A percentile compares a stretch with the other conserved stretches of the same genome.
These are phyloP conservation scores for Sporothrix variecibatus DNA, from an alignment of 2,329 filamentous ascomycete genomes.

Conservation along the genomic window DNA sequence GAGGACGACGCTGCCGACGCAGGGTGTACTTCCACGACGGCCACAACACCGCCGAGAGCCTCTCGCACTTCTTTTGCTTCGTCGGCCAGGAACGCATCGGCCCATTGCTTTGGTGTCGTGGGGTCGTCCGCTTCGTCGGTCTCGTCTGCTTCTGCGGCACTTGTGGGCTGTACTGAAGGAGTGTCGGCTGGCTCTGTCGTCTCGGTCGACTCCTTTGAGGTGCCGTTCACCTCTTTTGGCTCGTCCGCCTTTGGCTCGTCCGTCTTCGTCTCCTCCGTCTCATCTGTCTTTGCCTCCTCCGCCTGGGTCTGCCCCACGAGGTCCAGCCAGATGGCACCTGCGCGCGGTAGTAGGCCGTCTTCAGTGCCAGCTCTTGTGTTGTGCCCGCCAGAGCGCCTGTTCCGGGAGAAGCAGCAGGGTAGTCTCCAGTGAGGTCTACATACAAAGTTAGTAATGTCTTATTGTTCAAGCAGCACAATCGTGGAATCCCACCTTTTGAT, in stretches of 20 bases:
- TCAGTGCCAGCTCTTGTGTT: slow-evolving; percentile 57
- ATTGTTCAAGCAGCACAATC: too few relatives aligned
- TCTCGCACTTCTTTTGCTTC: slow-evolving; percentile 65
- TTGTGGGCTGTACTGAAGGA: too few relatives aligned
- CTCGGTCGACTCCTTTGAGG: neutral
- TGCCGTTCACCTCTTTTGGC: slow-evolving; percentile 23
- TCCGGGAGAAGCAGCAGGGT: slow-evolving; percentile 28
- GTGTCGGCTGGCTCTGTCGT: neutral
- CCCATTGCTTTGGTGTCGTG: slow-evolving; percentile 52
- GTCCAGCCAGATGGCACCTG: slow-evolving; percentile 67
- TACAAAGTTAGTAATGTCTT: neutral
- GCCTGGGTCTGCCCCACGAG: slow-evolving; percentile 33
- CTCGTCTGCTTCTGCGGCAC: neutral
- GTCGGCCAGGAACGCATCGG: slow-evolving; percentile 57
- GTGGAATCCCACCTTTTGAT: slow-evolving; percentile 45
- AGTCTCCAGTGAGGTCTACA: slow-evolving; percentile 53
- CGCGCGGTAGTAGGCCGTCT: slow-evolving; percentile 63
- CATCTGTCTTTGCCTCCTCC: neutral
- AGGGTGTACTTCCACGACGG: slow-evolving; percentile 49
- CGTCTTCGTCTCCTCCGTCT: slow-evolving; percentile 24
- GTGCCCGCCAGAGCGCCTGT: slow-evolving; percentile 54
- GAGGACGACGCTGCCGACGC: neutral
- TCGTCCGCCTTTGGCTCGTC: neutral
- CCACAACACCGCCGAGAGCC: slow-evolving; percentile 62
- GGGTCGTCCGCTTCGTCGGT: neutral